These are phyloP conservation scores for Poteriospumella lacustris DNA, from an alignment of 108 stramenopile genomes.

Conservation along the genomic window DNA sequence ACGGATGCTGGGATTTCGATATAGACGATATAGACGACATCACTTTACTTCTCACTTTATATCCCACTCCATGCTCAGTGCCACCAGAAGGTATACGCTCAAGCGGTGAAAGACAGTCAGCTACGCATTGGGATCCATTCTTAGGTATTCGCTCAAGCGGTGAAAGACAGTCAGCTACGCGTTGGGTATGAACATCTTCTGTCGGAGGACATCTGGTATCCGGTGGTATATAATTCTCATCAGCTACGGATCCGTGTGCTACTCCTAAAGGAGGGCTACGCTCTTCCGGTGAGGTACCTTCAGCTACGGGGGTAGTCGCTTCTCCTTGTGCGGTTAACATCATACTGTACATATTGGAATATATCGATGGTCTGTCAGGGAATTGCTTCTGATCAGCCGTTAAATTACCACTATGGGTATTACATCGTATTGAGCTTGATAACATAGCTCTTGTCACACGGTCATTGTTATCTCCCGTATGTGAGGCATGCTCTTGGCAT, in stretches of 20 bases:
- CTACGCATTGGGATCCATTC: constrained; percentile 6
- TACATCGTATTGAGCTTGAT: constrained; percentile 8
- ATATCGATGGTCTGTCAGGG: constrained; percentile 6
- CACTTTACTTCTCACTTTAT: neutral
- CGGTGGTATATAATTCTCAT: constrained; percentile 8
- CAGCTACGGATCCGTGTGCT: constrained; percentile 6
- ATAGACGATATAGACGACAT: neutral
- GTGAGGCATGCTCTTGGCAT: constrained; percentile 6
- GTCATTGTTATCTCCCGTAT: neutral
- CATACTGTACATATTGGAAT: constrained; percentile 8
- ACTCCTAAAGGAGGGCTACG: constrained; percentile 6
- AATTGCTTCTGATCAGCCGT: constrained; percentile 7
- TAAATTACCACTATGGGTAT: constrained; percentile 8
- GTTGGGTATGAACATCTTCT: constrained; percentile 7
- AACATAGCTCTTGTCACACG: constrained; percentile 2
- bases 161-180: constrained; percentile 6
- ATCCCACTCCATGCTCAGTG: constrained; percentile 6
- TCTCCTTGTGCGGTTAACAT: constrained; percentile 7
- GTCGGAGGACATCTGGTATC: constrained; percentile 6
- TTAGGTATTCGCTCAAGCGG: constrained; percentile 6
- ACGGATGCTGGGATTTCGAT: constrained; percentile 2
- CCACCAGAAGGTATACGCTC: constrained; percentile 6
- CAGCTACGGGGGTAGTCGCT: constrained; percentile 5
- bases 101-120: constrained; percentile 6
- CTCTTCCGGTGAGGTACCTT: constrained; percentile 6